A percentile compares a stretch with the other conserved stretches of the same genome.
Evolutionary conservation across 371 early-diverging fungal genomes (phyloP).

Genomic region (Mortierella sp.): DNA sequence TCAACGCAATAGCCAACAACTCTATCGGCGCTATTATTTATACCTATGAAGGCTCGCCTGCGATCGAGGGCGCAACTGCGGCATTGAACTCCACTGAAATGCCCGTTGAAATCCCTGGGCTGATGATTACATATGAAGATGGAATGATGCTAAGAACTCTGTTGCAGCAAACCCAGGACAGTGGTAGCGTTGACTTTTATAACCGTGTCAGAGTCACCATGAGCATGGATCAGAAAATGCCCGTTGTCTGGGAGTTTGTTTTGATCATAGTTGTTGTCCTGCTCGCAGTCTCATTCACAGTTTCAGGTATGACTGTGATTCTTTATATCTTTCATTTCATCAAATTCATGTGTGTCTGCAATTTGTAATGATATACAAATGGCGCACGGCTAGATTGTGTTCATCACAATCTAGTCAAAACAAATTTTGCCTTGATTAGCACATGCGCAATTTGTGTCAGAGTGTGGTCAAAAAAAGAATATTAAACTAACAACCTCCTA

Average conservation of each 20-base stretch:
- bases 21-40: conserved; percentile 33
- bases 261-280: conserved; percentile 68
- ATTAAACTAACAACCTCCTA: neutral
- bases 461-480: neutral
- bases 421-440: no score
- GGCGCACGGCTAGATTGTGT: neutral
- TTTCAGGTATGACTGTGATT: conserved; percentile 62
- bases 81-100: conserved; percentile 1
- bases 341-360: no score
- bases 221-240: conserved; percentile 31
- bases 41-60: conserved; percentile 13
- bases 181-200: conserved; percentile 14
- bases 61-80: conserved; percentile 21
- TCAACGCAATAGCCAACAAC: conserved; percentile 24
- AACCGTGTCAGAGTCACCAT: conserved; percentile 38
- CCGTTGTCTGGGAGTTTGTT: conserved; percentile 71
- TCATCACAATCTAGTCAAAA: neutral
- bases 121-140: conserved; percentile 28
- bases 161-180: conserved; percentile 22
- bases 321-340: neutral
- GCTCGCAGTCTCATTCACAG: conserved; percentile 63
- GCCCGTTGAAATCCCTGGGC: conserved; percentile 30
- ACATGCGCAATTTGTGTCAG: no score
- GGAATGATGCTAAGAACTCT: conserved; percentile 23
- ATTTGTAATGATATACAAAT: no score